These are phyloP conservation scores for Crucihimalaya himalaica DNA, from an alignment of 345 rosid genomes.

Conservation along the genomic window DNA sequence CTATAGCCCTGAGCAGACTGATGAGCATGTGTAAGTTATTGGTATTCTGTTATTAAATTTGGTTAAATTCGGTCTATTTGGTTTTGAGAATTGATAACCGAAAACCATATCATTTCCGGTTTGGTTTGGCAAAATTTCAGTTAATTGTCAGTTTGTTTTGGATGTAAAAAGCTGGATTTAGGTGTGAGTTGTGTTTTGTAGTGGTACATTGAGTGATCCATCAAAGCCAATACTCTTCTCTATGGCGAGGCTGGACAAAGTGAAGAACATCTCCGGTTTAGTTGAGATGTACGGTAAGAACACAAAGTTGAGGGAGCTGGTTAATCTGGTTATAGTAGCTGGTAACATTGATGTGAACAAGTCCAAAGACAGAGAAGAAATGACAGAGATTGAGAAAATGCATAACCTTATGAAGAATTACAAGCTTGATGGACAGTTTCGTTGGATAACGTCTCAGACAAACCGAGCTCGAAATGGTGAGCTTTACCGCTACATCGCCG, in stretches of 20 bases:
- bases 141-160: not conserved
- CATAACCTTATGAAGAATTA: conserved; percentile 64
- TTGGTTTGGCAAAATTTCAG: not conserved
- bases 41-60: conserved; percentile 4
- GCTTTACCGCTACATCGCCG: conserved; percentile 89
- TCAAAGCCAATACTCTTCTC: conserved; percentile 91
- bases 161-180: not conserved
- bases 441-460: conserved; percentile 90
- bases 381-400: conserved; percentile 91
- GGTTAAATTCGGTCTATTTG: not conserved
- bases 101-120: not conserved
- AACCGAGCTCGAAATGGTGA: conserved; percentile 97
- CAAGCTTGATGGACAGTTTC: conserved; percentile 80
- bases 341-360: conserved; percentile 76
- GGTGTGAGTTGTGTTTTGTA: conserved; percentile 38
- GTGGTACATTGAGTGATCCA: conserved; percentile 72
- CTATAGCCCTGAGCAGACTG: conserved; percentile 74
- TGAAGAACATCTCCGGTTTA: conserved; percentile 88
- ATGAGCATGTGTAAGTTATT: conserved; percentile 71
- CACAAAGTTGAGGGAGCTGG: conserved; percentile 73
- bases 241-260: conserved; percentile 95
- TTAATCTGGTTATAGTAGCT: conserved; percentile 87
- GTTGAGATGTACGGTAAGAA: conserved; percentile 82
- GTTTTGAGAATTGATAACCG: not conserved
- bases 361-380: conserved; percentile 94